A percentile compares a stretch with the other conserved stretches of the same genome.
Conservation (phyloP, 1,284 basidiomycete genomes). For the Ganoderma multipileum region DNA sequence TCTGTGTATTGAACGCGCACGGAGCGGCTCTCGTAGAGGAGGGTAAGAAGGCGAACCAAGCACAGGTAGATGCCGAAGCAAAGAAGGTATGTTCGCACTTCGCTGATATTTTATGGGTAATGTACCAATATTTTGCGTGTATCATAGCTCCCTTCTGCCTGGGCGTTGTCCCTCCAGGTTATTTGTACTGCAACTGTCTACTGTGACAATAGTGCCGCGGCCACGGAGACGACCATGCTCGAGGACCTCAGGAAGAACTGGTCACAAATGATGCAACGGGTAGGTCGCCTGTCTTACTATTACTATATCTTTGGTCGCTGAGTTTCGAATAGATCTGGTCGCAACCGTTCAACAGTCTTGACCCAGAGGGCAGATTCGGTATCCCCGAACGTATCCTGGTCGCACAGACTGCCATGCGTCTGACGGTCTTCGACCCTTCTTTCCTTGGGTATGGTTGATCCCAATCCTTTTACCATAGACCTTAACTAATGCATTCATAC, state of each 20-base stretch:
- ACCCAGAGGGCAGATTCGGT: constrained; percentile 7
- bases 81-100: constrained; percentile 6
- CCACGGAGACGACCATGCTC: constrained; percentile 20
- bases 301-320: not conserved
- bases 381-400: constrained; percentile 16
- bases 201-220: constrained; percentile 8
- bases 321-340: constrained; percentile 15
- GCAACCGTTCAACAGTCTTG: constrained; percentile 15
- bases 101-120: not conserved
- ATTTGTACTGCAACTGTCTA: constrained; percentile 16
- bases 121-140: not conserved
- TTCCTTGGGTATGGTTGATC: constrained; percentile 21
- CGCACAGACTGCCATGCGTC: constrained; percentile 15
- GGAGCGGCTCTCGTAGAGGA: constrained; percentile 3
- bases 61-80: constrained; percentile 3
- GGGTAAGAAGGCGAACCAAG: constrained; percentile 4
- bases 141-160: constrained; percentile 8
- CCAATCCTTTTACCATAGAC: not conserved
- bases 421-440: constrained; percentile 16
- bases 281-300: not conserved
- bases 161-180: constrained; percentile 12
- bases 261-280: constrained; percentile 24
- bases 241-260: constrained; percentile 20
- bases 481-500: not conserved
- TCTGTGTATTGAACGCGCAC: constrained; percentile 14